phyloP scores from a whole-genome alignment of 2,329 filamentous ascomycete genomes.

The Tolypocladium tundrense region DNA sequence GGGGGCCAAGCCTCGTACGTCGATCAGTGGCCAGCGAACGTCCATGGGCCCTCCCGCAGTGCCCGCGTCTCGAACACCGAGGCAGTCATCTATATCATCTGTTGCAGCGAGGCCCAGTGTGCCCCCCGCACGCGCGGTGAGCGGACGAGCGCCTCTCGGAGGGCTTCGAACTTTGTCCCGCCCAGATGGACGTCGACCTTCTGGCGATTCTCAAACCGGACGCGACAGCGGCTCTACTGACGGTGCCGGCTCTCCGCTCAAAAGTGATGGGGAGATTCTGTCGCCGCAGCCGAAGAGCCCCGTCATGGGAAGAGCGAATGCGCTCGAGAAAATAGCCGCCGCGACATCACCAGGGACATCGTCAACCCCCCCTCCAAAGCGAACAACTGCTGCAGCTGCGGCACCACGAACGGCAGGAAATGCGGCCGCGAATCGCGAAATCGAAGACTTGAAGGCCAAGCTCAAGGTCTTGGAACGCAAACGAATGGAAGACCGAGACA shows the following conservation, averaged over 20 bases:
- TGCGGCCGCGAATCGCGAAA: slow-evolving; percentile 51
- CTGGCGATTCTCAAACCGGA: slow-evolving; percentile 35
- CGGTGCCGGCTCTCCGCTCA: slow-evolving; percentile 32
- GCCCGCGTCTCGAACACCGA: slow-evolving; percentile 31
- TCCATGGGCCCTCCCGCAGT: slow-evolving; percentile 59
- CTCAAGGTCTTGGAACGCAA: slow-evolving; percentile 82
- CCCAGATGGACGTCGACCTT: slow-evolving; percentile 31
- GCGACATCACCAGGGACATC: slow-evolving; percentile 17
- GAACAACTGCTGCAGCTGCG: slow-evolving; percentile 16
- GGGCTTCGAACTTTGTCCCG: slow-evolving; percentile 25
- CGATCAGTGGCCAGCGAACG: slow-evolving; percentile 42
- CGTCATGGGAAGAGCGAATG: slow-evolving; percentile 36
- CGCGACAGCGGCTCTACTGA: slow-evolving; percentile 28
- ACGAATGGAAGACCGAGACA: slow-evolving; percentile 73
- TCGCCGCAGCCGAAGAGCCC: slow-evolving; percentile 42
- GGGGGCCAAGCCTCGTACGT: slow-evolving; percentile 42
- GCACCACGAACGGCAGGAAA: slow-evolving; percentile 30
- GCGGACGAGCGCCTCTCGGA: slow-evolving; percentile 28
- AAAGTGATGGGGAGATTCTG: slow-evolving; percentile 39
- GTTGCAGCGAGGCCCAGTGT: slow-evolving; percentile 20
- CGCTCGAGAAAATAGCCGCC: slow-evolving; percentile 40
- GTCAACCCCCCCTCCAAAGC: slow-evolving; percentile 20
- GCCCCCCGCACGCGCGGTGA: slow-evolving; percentile 25
- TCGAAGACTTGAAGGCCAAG: slow-evolving; percentile 84
- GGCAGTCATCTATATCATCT: slow-evolving; percentile 36